Evolutionary conservation across 352 stramenopile species (phyloP), one percentile per base, ranked within the genome.

Genomic region (Phytophthora cactorum): DNA sequence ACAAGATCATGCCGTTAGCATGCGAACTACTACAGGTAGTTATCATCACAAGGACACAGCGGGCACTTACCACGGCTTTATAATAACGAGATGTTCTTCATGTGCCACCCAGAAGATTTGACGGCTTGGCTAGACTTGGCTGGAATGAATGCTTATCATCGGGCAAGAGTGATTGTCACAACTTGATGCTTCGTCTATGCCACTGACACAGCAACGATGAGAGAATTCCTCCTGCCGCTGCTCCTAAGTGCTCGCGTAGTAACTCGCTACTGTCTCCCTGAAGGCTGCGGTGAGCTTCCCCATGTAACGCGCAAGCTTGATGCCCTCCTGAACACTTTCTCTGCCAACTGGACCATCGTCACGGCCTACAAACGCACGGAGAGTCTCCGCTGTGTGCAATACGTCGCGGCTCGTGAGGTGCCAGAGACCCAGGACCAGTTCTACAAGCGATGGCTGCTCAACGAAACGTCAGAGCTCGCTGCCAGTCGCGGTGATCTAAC

Each of bases 381-480:
- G 22, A 72, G 46, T 43, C 45, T 63, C 8, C 58, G 52, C 28
- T 68, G 27, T 11, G 61, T 69, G 10, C 59, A 66, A 52, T 69
- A 27, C 47, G 39, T 73, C 0, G 66, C 59, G 7, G 29, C 59
- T 44, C 59, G 59, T 1, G 65, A 64, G n/a, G 1, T 3, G 3
- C 4, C 8, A 1, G 65, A 68, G 52, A 50, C 25, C 1, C 52
- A 52, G 29, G 69, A 77, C 45, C 53, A 44, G n/a, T 70, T 77
- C 17, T 77, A 66, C 54, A 63, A 64, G 27, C 65, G 63, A 17
- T 69, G 65, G 51, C 53, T 72, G 27, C 55, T 77, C 6, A 77
- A 77, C 50, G 27, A 47, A 22, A 56, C 59, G 1, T 53, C 51
- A 0, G 59, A 68, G 15, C 7, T 59, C 5, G 65, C 50, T 47